Conservation (phyloP, 805 yeast species). For the Lipomyces yamanashiensis region DNA sequence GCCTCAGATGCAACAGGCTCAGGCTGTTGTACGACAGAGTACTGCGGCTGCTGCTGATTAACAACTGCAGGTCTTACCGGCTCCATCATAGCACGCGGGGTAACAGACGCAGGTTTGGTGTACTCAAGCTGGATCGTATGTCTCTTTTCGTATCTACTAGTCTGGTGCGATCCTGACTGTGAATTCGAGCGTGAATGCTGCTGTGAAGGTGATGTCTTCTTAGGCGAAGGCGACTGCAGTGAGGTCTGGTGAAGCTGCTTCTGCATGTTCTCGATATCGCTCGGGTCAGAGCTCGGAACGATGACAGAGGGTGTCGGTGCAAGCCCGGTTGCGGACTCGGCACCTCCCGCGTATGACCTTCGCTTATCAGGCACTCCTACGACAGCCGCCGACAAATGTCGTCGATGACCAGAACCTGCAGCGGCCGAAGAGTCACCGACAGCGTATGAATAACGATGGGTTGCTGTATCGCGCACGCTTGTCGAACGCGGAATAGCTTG, state of each 20-base stretch:
- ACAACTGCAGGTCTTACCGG: slow-evolving; percentile 12
- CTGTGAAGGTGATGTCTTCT: not conserved
- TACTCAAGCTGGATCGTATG: slow-evolving; percentile 35
- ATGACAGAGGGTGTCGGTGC: not conserved
- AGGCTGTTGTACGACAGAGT: not conserved
- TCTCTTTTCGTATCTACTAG: slow-evolving; percentile 24
- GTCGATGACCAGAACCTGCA: slow-evolving; percentile 4
- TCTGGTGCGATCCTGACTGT: not conserved
- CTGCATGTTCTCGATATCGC: slow-evolving; percentile 32
- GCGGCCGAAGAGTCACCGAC: not conserved
- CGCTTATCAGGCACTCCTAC: slow-evolving; percentile 13
- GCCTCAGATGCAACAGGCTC: not conserved
- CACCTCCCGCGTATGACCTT: slow-evolving; percentile 9
- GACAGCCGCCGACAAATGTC: slow-evolving; percentile 4
- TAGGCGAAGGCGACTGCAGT: slow-evolving; percentile 7
- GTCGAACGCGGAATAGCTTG: slow-evolving; percentile 22
- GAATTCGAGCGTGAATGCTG: not conserved
- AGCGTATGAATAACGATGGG: slow-evolving; percentile 8
- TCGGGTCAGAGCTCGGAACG: not conserved
- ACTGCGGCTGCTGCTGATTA: slow-evolving; percentile 12
- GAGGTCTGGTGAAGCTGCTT: slow-evolving; percentile 27
- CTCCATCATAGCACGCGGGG: slow-evolving; percentile 33
- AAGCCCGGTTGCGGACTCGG: slow-evolving; percentile 6
- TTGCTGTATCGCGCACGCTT: slow-evolving; percentile 9
- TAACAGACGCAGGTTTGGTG: slow-evolving; percentile 26